Evolutionary conservation across 78 protist genomes (phyloP), one percentile per base, ranked within the genome.

Genomic region (Mantamonas sphyraenae): DNA sequence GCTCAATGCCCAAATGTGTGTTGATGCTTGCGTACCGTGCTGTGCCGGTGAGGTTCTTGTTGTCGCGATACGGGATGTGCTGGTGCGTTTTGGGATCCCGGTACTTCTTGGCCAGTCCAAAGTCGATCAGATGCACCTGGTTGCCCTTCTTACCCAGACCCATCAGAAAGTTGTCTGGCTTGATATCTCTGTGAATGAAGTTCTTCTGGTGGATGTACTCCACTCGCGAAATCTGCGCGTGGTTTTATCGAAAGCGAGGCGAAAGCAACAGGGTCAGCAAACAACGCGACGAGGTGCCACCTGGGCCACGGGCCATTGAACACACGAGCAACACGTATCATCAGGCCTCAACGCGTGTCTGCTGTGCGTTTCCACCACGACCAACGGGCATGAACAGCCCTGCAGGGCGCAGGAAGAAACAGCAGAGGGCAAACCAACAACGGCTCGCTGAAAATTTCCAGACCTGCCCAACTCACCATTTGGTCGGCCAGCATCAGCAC

Each of bases 21-120:
- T 94, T 89, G 75, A 92, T 81, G 20, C 79, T 59, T 2, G 95
- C 95, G 66, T 93, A 94, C 10, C 98, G 81, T 12, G 97, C 97
- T 0, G 98, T 97, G 39, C 97, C 99, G 4, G 97, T 97, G 30
- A 97, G 79, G 55, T 79, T 86, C 84, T 92, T 95, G 84, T 87
- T 43, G 69, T 97, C 98, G 14, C 94, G 75, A 61, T 93, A 97
- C 1, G 95, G 93, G 37, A 95, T 95, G 79, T 97, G 99, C 74
- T 81, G 81, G 53, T 84, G 90, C 0, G 97, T 88, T 60, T 73
- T 70, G 45, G 94, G 89, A 64, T 94, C 97, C 40, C 90, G 73
- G 76, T 88, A 96, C 51, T 87, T 74, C 84, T 96, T 96, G 40
- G 96, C 96, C 50, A 97, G 79, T 24, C 99, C 99, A 73, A 96